phyloP scores from a whole-genome alignment of 2,329 filamentous ascomycete species.

The Neopestalotiopsis sp. region DNA sequence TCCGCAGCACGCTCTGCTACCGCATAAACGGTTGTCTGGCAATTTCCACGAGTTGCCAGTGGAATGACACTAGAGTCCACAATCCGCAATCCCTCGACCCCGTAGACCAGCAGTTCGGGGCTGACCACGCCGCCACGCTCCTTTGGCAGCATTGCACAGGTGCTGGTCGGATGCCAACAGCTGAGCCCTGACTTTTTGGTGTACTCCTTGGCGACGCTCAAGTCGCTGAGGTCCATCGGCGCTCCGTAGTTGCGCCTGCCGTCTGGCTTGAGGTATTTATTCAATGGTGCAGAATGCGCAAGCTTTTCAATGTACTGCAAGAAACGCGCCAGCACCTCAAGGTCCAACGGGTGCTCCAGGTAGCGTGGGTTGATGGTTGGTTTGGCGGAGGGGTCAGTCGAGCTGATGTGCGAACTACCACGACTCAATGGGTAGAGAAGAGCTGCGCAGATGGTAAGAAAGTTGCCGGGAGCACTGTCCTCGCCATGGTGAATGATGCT shows the following conservation, averaged over 20 bases:
- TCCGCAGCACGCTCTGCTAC: constrained; percentile 20
- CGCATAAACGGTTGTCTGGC: constrained; percentile 18
- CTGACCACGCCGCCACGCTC: constrained; percentile 22
- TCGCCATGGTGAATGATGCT: constrained; percentile 57
- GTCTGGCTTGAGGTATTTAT: constrained; percentile 36
- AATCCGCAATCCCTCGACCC: constrained; percentile 18
- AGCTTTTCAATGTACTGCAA: constrained; percentile 39
- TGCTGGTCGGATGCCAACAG: constrained; percentile 20
- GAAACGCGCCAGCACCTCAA: constrained; percentile 44
- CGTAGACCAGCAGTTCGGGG: constrained; percentile 18
- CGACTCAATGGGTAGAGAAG: constrained; percentile 57
- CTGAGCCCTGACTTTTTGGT: constrained; percentile 14
- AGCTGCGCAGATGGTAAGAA: constrained; percentile 54
- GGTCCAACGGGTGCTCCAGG: constrained; percentile 48
- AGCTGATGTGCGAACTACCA: constrained; percentile 52
- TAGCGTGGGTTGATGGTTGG: constrained; percentile 49
- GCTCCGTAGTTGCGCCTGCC: constrained; percentile 29
- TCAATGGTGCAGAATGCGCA: constrained; percentile 36
- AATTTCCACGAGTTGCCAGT: constrained; percentile 17
- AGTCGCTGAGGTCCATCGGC: constrained; percentile 23
- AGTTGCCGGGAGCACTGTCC: constrained; percentile 51
- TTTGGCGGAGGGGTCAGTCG: constrained; percentile 21
- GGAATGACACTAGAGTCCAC: constrained; percentile 22
- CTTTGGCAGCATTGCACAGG: constrained; percentile 23
- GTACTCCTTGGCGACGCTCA: constrained; percentile 30